These are phyloP conservation scores for Rhizopogon sp. DNA, from an alignment of 768 basidiomycete genomes.

Conservation along the genomic window DNA sequence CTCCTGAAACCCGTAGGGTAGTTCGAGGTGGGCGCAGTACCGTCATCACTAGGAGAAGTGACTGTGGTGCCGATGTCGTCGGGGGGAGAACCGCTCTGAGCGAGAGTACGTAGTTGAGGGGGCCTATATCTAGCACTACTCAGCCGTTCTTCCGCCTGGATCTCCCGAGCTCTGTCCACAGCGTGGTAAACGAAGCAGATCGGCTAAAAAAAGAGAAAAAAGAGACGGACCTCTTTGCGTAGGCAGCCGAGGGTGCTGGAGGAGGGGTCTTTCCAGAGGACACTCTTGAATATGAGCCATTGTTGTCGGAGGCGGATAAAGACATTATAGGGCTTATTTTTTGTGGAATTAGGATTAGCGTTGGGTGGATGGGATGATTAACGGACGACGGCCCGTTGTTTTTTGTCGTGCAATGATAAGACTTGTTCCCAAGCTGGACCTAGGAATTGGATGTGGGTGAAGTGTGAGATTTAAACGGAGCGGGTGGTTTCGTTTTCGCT, in stretches of 20 bases:
- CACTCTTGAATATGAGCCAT: slow-evolving; percentile 75
- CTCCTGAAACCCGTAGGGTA: slow-evolving; percentile 86
- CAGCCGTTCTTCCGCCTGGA: slow-evolving; percentile 73
- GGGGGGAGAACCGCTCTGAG: slow-evolving; percentile 67
- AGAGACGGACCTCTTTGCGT: slow-evolving; percentile 68
- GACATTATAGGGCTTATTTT: slow-evolving; percentile 73
- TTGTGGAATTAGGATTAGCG: slow-evolving; percentile 77
- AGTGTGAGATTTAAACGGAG: slow-evolving; percentile 12
- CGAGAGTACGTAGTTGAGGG: slow-evolving; percentile 68
- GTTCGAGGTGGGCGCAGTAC: slow-evolving; percentile 62
- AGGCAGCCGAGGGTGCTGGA: slow-evolving; percentile 86
- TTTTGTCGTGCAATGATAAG: slow-evolving; percentile 27
- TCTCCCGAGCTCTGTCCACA: slow-evolving; percentile 68
- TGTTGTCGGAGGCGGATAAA: slow-evolving; percentile 82
- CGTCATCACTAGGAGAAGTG: slow-evolving; percentile 53
- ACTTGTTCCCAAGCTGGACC: slow-evolving; percentile 10
- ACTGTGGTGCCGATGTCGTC: slow-evolving; percentile 59
- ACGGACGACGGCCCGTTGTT: slow-evolving; percentile 24
- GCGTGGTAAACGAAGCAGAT: slow-evolving; percentile 11
- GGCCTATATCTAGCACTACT: slow-evolving; percentile 65
- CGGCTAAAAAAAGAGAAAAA: slow-evolving; percentile 10
- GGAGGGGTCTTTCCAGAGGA: slow-evolving; percentile 87
- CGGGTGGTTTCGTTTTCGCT: slow-evolving; percentile 21
- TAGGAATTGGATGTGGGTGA: slow-evolving; percentile 7
- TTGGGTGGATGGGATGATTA: slow-evolving; percentile 32